Evolutionary conservation across 148 eudicot species (phyloP).

Genomic region (Dianthus caryophyllus): DNA sequence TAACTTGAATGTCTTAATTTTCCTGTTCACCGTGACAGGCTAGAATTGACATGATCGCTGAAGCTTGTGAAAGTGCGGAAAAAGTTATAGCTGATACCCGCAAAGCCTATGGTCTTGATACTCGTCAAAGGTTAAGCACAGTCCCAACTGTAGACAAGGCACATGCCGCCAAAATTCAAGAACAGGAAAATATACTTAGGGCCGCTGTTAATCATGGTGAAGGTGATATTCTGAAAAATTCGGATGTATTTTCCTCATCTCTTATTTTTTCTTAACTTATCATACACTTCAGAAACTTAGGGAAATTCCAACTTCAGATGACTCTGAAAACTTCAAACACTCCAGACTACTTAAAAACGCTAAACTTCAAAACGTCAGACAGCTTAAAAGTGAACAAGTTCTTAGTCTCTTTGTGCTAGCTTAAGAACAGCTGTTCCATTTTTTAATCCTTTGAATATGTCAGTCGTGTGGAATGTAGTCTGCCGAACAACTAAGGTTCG

Average conservation of each 20-base stretch:
- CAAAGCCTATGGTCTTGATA: constrained; percentile 74
- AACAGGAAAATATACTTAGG: constrained; percentile 81
- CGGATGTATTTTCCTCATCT: too few relatives aligned
- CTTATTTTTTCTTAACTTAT: too few relatives aligned
- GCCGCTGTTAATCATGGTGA: constrained; percentile 93
- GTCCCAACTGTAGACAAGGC: constrained; percentile 87
- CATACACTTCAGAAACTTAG: too few relatives aligned
- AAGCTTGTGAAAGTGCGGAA: constrained; percentile 98
- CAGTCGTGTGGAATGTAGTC: neutral
- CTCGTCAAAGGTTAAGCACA: constrained; percentile 65
- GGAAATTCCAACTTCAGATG: too few relatives aligned
- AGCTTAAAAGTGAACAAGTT: too few relatives aligned
- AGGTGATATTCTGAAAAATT: too few relatives aligned
- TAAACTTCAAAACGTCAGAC: too few relatives aligned
- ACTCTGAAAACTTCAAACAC: too few relatives aligned
- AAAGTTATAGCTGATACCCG: constrained; percentile 94
- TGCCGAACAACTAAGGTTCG: neutral
- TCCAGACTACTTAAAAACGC: neutral
- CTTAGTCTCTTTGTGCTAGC: neutral
- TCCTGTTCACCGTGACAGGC: constrained; percentile 39
- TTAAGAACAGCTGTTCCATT: neutral
- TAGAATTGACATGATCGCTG: constrained; percentile 90
- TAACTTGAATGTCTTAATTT: constrained; percentile 5
- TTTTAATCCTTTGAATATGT: neutral
- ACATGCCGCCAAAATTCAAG: constrained; percentile 91